These are phyloP conservation scores for Cercospora sp. DNA, from an alignment of 2,329 filamentous ascomycete genomes.

Conservation along the genomic window DNA sequence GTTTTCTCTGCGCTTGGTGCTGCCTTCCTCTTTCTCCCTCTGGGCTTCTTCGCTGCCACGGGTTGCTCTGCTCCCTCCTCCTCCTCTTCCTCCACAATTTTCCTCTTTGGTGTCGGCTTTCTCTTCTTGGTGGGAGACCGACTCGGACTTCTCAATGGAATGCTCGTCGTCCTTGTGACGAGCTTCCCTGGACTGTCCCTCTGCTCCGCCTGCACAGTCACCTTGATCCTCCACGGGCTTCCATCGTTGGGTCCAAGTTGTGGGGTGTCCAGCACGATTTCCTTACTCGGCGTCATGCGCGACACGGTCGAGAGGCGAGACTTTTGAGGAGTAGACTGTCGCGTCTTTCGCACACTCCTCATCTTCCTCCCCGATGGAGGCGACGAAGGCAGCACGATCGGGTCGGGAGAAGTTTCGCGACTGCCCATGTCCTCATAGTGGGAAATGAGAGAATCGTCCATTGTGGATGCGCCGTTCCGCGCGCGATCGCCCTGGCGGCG, in stretches of 20 bases:
- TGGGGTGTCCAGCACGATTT: conserved; percentile 48
- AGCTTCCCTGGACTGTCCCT: conserved; percentile 30
- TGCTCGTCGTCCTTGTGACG: conserved; percentile 38
- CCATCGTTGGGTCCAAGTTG: conserved; percentile 35
- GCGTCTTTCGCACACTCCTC: conserved; percentile 2
- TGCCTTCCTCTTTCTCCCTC: conserved; percentile 35
- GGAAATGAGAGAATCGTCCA: conserved; percentile 7
- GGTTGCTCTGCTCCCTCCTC: background rate
- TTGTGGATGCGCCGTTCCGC: background rate
- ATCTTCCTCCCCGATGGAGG: conserved; percentile 28
- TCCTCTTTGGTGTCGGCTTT: conserved; percentile 33
- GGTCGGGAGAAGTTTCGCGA: conserved; percentile 38
- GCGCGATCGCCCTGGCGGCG: background rate
- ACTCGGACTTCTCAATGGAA: conserved; percentile 44
- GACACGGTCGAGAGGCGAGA: conserved; percentile 14
- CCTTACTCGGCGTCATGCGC: conserved; percentile 45
- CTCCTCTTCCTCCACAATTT: conserved; percentile 26
- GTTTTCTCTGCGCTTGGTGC: conserved; percentile 29
- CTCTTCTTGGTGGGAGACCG: conserved; percentile 24
- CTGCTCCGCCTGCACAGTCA: conserved; percentile 53
- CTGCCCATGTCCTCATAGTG: conserved; percentile 12
- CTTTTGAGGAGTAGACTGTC: conserved; percentile 15
- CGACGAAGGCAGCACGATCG: conserved; percentile 38
- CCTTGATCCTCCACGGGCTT: conserved; percentile 53
- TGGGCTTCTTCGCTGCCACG: background rate